phyloP scores from a whole-genome alignment of 2,329 filamentous ascomycete species.

The Ascochyta koolunga region DNA sequence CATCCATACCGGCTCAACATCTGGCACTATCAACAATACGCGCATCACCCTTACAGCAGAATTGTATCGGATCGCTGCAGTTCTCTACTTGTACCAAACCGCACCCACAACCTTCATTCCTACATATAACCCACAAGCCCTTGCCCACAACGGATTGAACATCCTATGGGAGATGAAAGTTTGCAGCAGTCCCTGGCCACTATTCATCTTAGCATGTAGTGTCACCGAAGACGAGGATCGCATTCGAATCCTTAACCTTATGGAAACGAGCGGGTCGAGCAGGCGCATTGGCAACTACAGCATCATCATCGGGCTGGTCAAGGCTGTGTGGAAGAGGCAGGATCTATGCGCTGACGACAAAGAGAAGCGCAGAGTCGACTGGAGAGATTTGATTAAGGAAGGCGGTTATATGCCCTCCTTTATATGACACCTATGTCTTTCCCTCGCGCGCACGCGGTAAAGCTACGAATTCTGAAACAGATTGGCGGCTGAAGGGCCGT shows the following conservation, averaged over 20 bases:
- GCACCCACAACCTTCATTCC: constrained; percentile 39
- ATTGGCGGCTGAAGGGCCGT: too few species aligned
- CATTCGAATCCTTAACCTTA: constrained; percentile 48
- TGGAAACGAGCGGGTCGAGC: constrained; percentile 53
- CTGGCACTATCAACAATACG: constrained; percentile 32
- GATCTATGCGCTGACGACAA: constrained; percentile 50
- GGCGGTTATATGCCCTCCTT: constrained; percentile 27
- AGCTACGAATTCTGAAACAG: too few species aligned
- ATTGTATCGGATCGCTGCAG: constrained; percentile 58
- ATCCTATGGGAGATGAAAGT: constrained; percentile 48
- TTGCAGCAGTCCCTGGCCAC: constrained; percentile 58
- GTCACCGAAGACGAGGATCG: constrained; percentile 51
- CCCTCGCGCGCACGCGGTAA: too few species aligned
- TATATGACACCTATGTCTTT: constrained; percentile 25
- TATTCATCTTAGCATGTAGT: constrained; percentile 57
- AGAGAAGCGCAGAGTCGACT: constrained; percentile 40
- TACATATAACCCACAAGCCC: background rate
- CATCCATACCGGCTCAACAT: constrained; percentile 31
- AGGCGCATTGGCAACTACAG: constrained; percentile 56
- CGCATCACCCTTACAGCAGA: constrained; percentile 55
- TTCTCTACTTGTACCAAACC: constrained; percentile 53
- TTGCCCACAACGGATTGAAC: constrained; percentile 39
- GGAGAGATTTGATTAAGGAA: constrained; percentile 49
- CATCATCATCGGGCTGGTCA: constrained; percentile 53
- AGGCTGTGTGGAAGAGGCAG: constrained; percentile 55